These are phyloP conservation scores for Pezicula neosporulosa DNA, from an alignment of 2,329 filamentous ascomycete species.

Conservation along the genomic window DNA sequence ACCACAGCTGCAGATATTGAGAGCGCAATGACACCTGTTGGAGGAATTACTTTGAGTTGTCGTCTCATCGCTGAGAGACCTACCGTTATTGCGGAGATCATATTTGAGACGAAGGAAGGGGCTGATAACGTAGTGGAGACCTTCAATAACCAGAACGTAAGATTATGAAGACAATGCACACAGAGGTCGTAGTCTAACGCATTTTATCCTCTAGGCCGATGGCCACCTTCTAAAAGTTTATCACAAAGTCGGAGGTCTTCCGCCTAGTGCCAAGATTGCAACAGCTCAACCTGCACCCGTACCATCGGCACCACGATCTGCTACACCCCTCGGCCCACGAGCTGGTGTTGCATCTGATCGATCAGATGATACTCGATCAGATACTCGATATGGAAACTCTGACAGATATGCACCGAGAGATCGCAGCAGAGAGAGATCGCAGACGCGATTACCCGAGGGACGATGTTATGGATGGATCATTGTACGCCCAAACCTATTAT, in stretches of 20 bases:
- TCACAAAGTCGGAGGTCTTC: constrained; percentile 48
- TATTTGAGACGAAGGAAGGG: constrained; percentile 68
- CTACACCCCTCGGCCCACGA: constrained; percentile 25
- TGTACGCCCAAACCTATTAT: constrained; percentile 1
- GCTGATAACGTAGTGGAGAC: constrained; percentile 71
- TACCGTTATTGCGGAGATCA: constrained; percentile 73
- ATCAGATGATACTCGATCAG: constrained; percentile 15
- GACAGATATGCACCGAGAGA: constrained; percentile 21
- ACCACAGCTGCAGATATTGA: constrained; percentile 82
- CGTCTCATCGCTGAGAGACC: constrained; percentile 64
- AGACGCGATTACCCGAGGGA: constrained; percentile 20
- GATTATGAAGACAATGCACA: constrained; percentile 23
- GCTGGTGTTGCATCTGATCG: constrained; percentile 16
- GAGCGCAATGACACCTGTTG: constrained; percentile 74
- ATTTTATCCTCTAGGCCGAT: constrained; percentile 53
- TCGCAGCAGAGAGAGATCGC: constrained; percentile 16
- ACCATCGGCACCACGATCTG: constrained; percentile 6
- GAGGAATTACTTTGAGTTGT: constrained; percentile 65
- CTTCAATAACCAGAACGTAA: constrained; percentile 75
- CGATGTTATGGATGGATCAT: constrained; percentile 29
- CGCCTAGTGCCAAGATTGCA: constrained; percentile 11
- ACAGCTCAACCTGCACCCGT: constrained; percentile 3
- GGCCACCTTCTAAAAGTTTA: constrained; percentile 72
- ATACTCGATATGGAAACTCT: constrained; percentile 10
- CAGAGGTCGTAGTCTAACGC: not conserved